These are phyloP conservation scores for Rubia balearica DNA, from an alignment of 305 asterid species.

Conservation along the genomic window DNA sequence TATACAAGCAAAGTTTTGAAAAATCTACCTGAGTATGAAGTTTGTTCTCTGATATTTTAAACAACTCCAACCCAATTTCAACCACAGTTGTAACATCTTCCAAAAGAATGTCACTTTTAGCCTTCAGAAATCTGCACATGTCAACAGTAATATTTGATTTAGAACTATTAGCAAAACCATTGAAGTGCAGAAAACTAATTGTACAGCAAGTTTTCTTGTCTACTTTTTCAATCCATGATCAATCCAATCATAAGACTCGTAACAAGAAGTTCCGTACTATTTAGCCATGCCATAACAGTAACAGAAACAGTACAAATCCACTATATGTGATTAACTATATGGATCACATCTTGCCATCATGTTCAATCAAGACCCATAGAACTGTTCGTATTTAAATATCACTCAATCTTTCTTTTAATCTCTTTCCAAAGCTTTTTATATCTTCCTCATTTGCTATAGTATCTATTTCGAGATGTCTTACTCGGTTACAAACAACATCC, in stretches of 20 bases:
- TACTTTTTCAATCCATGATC: neutral
- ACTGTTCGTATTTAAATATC: too few relatives aligned
- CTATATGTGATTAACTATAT: neutral
- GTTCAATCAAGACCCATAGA: too few relatives aligned
- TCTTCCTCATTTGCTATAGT: too few relatives aligned
- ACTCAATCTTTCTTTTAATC: too few relatives aligned
- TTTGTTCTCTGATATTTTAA: slow-evolving; percentile 61
- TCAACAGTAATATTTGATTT: slow-evolving; percentile 20
- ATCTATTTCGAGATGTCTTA: too few relatives aligned
- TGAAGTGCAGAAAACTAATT: neutral
- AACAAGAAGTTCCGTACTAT: neutral
- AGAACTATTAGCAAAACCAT: neutral
- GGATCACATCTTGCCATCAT: too few relatives aligned
- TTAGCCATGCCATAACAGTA: slow-evolving; percentile 1
- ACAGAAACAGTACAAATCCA: neutral
- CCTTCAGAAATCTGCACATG: slow-evolving; percentile 68
- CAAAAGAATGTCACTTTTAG: slow-evolving; percentile 69
- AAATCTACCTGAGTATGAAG: slow-evolving; percentile 72
- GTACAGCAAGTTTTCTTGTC: neutral
- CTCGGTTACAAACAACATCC: too few relatives aligned
- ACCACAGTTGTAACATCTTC: slow-evolving; percentile 69
- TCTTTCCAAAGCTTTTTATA: too few relatives aligned
- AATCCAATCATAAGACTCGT: neutral
- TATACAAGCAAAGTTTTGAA: slow-evolving; percentile 19
- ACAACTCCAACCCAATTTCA: slow-evolving; percentile 65